Base-by-base conservation (phyloP, 495 filamentous ascomycete species). In the Pyronema omphalodes region DNA sequence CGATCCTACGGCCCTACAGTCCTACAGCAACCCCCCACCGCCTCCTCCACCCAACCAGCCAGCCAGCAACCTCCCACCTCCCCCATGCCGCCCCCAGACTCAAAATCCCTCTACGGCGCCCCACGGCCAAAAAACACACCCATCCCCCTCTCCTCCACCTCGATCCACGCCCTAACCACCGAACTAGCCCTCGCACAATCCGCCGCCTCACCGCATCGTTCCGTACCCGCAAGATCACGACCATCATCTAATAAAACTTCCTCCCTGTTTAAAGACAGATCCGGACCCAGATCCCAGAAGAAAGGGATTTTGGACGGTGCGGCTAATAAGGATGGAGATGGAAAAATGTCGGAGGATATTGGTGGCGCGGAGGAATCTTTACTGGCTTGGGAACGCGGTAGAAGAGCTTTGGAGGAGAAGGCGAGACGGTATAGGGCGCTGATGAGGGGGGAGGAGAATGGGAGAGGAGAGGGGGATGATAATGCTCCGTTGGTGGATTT, bases 401-500 rank as follows among this genome's bases (percentile, higher is more conserved):
- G 82, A 60, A 74, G 80, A 44, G 82, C 78, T 51, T 82, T 98
- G 81, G 80, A 87, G 58, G 79, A 86, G 67, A 98, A 98, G 67
- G 85, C 81, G 43, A 75, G 80, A 3, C 63, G 88, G 15, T 98
- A 98, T 67, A 76, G 81, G 0, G 77, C 82, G 45, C 78, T 98
- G 80, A 88, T 89, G 67, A 71, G 81, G 54, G 83, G 75, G 55
- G 57, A 53, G 7, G 68, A 67, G 47, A 63, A 65, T 40, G 71
- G 67, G 2, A 61, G 62, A 1, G 64, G 23, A 29, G 1, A 5
- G 5, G 73, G 8, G 63, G 68, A 49, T 76, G n/a, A n/a, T n/a
- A n/a, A n/a, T n/a, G n/a, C n/a, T n/a, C n/a, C n/a, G 7, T 69
- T 89, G 17, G 81, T 98, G 0, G 91, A 98, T 70, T 98, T 96